Conservation (phyloP, 768 basidiomycete species). For the Astraeus odoratus region DNA sequence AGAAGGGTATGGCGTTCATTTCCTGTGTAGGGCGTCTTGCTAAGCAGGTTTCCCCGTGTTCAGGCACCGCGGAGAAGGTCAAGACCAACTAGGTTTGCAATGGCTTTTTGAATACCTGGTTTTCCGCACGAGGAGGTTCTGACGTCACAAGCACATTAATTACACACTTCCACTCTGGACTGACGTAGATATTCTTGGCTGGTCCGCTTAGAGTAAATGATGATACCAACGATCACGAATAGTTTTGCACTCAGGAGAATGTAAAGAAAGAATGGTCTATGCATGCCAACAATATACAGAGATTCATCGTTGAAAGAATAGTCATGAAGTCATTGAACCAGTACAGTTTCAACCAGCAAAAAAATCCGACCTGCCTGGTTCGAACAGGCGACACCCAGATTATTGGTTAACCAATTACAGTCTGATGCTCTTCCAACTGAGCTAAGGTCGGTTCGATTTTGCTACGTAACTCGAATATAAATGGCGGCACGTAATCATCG, state of each 20-base stretch:
- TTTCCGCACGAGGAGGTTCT: too few species aligned
- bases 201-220: too few species aligned
- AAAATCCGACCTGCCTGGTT: conserved; percentile 50
- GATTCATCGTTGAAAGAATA: too few species aligned
- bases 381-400: conserved; percentile 59
- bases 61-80: conserved; percentile 19
- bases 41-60: not conserved
- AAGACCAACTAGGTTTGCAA: conserved; percentile 16
- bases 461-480: not conserved
- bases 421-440: conserved; percentile 48
- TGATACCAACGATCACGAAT: too few species aligned
- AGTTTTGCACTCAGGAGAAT: too few species aligned
- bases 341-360: too few species aligned
- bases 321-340: too few species aligned
- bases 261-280: too few species aligned
- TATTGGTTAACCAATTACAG: conserved; percentile 31
- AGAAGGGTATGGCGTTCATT: conserved; percentile 10
- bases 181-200: too few species aligned
- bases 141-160: too few species aligned
- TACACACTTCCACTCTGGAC: too few species aligned
- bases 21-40: not conserved
- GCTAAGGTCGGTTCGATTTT: conserved; percentile 34
- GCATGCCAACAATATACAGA: too few species aligned
- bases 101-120: not conserved
- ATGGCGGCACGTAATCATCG: not conserved